Evolutionary conservation across 345 rosid genomes (phyloP).

Genomic region (Erysimum cheiranthoides): DNA sequence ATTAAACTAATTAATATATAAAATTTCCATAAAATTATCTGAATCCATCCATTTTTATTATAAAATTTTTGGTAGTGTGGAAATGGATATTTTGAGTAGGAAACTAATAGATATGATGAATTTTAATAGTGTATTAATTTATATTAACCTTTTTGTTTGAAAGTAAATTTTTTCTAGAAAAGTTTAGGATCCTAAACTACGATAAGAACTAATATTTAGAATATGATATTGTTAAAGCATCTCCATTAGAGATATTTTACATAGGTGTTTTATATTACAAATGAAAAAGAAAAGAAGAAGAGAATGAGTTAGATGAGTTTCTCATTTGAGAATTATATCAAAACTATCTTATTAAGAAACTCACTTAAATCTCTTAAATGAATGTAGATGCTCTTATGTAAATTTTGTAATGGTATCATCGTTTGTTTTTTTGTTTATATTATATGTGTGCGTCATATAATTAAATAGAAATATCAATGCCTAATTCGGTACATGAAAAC

Average conservation of each 20-base stretch:
- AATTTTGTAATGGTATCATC: background rate
- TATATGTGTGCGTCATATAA: background rate
- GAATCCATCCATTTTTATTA: background rate
- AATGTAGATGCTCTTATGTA: background rate
- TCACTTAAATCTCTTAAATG: too few species aligned
- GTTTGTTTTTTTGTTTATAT: background rate
- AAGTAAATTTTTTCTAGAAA: background rate
- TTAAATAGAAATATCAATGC: background rate
- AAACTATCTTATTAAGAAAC: too few species aligned
- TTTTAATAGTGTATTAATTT: background rate
- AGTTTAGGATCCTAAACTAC: too few species aligned
- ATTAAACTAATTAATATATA: background rate
- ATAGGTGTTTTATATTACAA: too few species aligned
- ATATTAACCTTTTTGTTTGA: background rate
- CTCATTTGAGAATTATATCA: too few species aligned
- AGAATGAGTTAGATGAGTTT: too few species aligned
- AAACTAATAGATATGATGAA: background rate
- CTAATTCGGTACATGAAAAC: constrained; percentile 7
- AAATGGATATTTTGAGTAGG: background rate
- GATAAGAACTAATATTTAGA: too few species aligned
- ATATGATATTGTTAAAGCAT: too few species aligned
- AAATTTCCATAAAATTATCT: background rate
- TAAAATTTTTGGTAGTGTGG: background rate
- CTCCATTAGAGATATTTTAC: too few species aligned
- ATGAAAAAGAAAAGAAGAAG: too few species aligned